Evolutionary conservation across 768 basidiomycete genomes (phyloP), one percentile per base, ranked within the genome.

Genomic region (Tulasnella sp.): DNA sequence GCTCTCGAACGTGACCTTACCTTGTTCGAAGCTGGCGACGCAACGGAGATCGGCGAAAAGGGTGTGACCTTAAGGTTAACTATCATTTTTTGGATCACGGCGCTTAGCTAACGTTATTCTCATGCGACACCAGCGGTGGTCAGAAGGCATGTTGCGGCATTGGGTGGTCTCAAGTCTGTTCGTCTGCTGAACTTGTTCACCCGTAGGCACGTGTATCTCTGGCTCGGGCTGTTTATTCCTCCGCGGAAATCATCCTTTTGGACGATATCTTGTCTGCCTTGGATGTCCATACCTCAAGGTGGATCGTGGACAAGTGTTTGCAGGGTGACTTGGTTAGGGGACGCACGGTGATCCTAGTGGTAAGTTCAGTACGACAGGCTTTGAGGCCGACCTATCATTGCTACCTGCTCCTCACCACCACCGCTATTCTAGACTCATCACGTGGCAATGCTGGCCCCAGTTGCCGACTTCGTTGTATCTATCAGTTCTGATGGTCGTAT

Each of bases 261-360:
- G 94, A 96, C 83, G 94, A 95, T 83, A 90, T 94, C 41, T 85
- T 92, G 37, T 91, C 91, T 24, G 92, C 92, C 5, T 85, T 92
- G 64, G 92, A 93, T 83, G 88, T 90, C 11, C 87, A 89, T 80
- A 91, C 90, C 2, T 86, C 88, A 12, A 87, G 88, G 76, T 89
- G 86, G 85, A 89, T 91, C 79, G 87, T 87, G 44, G 86, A 87
- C 48, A 84, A 87, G 77, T 83, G 86, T 40, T 84, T 87, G 81
- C 73, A 77, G 31, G 85, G 86, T 1, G 84, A 85, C 46, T 80
- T 87, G 34, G 83, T 87, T 75, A 80, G 82, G 37, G 85, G 82
- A 24, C 82, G 87, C 44, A 87, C 87, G 8, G 85, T 87, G 31
- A 82, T 87, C 16, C 82, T 87, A 14, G 85, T 87, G 34, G 85